A percentile compares a stretch with the other conserved stretches of the same genome.
These are phyloP conservation scores for Malbranchea cinnamomea DNA, from an alignment of 2,329 filamentous ascomycete genomes.

Conservation along the genomic window DNA sequence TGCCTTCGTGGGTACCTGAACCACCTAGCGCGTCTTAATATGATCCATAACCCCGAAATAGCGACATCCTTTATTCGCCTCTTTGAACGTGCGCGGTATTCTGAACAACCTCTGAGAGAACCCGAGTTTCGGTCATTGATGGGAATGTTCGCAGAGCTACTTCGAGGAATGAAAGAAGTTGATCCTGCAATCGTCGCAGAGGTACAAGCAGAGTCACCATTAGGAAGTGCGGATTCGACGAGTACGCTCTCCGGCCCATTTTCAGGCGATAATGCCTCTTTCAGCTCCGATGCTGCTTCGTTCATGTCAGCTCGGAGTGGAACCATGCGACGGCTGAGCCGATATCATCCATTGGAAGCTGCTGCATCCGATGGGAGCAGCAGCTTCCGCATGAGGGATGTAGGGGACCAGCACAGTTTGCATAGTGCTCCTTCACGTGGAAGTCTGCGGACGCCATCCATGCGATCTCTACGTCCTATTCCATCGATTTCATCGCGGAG, in stretches of 20 bases:
- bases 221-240: neutral
- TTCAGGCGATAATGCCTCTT: no score
- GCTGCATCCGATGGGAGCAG: conserved; percentile 3
- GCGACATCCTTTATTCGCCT: conserved; percentile 49
- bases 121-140: conserved; percentile 62
- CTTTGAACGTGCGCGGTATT: conserved; percentile 81
- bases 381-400: conserved; percentile 13
- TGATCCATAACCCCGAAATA: conserved; percentile 40
- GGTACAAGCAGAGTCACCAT: conserved; percentile 12
- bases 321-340: no score
- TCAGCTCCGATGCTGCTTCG: no score
- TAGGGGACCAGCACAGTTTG: conserved; percentile 5
- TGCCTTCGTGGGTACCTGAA: conserved; percentile 64
- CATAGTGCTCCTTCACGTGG: conserved; percentile 9
- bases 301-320: no score
- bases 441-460: conserved; percentile 22
- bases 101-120: conserved; percentile 51
- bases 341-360: conserved; percentile 1
- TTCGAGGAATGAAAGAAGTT: conserved; percentile 58
- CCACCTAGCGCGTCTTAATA: conserved; percentile 52
- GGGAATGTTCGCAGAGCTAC: conserved; percentile 66
- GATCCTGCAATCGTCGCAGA: conserved; percentile 38
- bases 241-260: no score
- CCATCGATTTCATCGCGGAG: conserved; percentile 20
- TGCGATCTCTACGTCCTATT: conserved; percentile 19